These are phyloP conservation scores for Fusarium caatingaense DNA, from an alignment of 2,329 filamentous ascomycete genomes.

Conservation along the genomic window DNA sequence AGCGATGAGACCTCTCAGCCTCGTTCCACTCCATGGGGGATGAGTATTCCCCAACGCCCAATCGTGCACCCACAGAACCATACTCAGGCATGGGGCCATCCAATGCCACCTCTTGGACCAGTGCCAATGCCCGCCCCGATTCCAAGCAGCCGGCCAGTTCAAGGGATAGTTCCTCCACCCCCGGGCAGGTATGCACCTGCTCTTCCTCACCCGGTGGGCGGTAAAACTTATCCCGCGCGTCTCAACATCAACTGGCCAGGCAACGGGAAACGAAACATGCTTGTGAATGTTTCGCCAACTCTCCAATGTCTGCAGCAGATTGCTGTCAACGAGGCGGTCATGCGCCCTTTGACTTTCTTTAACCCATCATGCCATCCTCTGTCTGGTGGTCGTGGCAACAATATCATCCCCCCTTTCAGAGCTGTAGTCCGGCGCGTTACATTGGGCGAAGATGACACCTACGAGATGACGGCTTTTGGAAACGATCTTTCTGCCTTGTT, in stretches of 20 bases:
- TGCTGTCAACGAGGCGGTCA: conserved; percentile 37
- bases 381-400: conserved; percentile 9
- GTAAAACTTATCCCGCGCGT: conserved; percentile 39
- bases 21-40: conserved; percentile 20
- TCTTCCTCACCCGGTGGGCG: conserved; percentile 5
- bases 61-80: conserved; percentile 9
- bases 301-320: conserved; percentile 50
- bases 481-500: conserved; percentile 45
- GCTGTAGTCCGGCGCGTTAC: conserved; percentile 40
- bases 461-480: conserved; percentile 43
- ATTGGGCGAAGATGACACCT: conserved; percentile 37
- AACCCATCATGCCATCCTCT: conserved; percentile 6
- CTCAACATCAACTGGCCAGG: conserved; percentile 46
- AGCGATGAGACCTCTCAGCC: conserved; percentile 12
- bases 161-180: conserved; percentile 3
- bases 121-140: conserved; percentile 7
- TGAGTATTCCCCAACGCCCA: conserved; percentile 13
- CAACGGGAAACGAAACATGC: conserved; percentile 47
- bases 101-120: conserved; percentile 1
- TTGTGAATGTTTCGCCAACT: conserved; percentile 44
- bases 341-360: conserved; percentile 27
- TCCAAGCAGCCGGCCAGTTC: conserved; percentile 1
- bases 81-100: conserved; percentile 21
- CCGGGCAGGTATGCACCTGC: conserved; percentile 12
- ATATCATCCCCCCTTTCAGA: conserved; percentile 4